Evolutionary conservation across 768 basidiomycete species (phyloP), one percentile per base, ranked within the genome.

Genomic region (Tricholoma hemisulphureum): DNA sequence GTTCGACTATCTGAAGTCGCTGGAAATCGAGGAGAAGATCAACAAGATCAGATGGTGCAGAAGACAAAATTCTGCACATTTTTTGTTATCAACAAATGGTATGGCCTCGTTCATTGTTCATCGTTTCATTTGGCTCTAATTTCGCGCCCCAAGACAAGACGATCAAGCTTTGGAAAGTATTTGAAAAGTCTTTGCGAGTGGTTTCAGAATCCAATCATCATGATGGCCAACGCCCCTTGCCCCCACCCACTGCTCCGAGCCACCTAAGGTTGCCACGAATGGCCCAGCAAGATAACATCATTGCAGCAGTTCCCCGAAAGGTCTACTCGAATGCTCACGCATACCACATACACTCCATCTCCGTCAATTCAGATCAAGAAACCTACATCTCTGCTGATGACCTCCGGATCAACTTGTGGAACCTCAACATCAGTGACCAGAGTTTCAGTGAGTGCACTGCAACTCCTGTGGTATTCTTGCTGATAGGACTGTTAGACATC

Each of bases 11-110:
- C 87, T 99, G 70, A 99, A 99, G 82, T 97, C 94, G 21, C 81
- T 99, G 65, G 97, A 99, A 83, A 99, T 99, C 75, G 97, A 99
- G 77, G 97, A 99, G 84, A 99, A 99, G 89, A 99, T 99, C 82
- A 99, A 99, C 82, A 93, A 97, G 86, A 99, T 99, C 85, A 93
- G 95, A 73, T 99, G 97, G 97, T 98, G 95, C 82, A 95, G 88
- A 80, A 85, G 97, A 63, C 95, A 97, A 77, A 98, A 98, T 72
- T 83, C 91, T 46, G 95, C 97, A 45, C 97, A 99, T 75, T 98
- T 99, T 75, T 77, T 99, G 56, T 75, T 99, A 52, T 96, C 95
- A 58, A 98, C 97, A 28, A 99, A 99, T 67, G 97, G 97, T 96
- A 60, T 59, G 82, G 74, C 35, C 56, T 53, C 20, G 6, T 29